A percentile compares a stretch with the other conserved stretches of the same genome.
These are phyloP conservation scores for Podospora conica DNA, from an alignment of 495 filamentous ascomycete species.

Conservation along the genomic window DNA sequence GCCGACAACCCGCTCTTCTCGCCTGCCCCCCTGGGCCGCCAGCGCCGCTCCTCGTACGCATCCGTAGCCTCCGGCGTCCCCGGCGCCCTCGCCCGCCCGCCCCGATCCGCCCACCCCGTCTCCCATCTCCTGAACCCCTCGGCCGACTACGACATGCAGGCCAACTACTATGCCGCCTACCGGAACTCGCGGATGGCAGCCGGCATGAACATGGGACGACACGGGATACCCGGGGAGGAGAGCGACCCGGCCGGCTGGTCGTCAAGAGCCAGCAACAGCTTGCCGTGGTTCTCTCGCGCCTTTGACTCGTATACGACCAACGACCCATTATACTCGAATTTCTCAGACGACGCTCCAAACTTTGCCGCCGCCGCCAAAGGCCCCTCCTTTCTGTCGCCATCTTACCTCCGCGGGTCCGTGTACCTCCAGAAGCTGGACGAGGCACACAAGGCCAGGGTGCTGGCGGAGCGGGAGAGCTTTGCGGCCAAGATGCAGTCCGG, in stretches of 20 bases:
- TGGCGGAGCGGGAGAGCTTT: constrained; percentile 28
- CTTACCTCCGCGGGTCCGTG: constrained; percentile 71
- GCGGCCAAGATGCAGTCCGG: constrained; percentile 27
- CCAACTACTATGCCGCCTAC: constrained; percentile 29
- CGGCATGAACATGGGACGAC: constrained; percentile 20
- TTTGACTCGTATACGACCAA: constrained; percentile 45
- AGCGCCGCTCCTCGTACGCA: constrained; percentile 62
- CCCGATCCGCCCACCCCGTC: constrained; percentile 46
- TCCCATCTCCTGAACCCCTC: constrained; percentile 56
- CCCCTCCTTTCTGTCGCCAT: constrained; percentile 62
- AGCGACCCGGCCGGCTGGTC: constrained; percentile 24
- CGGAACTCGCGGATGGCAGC: constrained; percentile 11
- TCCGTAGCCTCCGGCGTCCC: constrained; percentile 66
- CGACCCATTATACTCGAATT: constrained; percentile 23
- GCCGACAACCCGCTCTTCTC: constrained; percentile 15
- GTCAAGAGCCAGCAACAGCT: constrained; percentile 33
- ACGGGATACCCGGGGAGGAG: constrained; percentile 10
- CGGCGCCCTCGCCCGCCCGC: constrained; percentile 39
- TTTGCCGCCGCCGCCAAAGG: constrained; percentile 18
- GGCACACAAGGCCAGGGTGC: constrained; percentile 54
- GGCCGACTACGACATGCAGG: constrained; percentile 34
- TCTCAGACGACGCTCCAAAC: constrained; percentile 19
- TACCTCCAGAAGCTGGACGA: constrained; percentile 70
- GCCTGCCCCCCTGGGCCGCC: constrained; percentile 17
- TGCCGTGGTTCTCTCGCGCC: constrained; percentile 57